Conservation (phyloP, 495 filamentous ascomycete genomes). For the Collariella sp. region DNA sequence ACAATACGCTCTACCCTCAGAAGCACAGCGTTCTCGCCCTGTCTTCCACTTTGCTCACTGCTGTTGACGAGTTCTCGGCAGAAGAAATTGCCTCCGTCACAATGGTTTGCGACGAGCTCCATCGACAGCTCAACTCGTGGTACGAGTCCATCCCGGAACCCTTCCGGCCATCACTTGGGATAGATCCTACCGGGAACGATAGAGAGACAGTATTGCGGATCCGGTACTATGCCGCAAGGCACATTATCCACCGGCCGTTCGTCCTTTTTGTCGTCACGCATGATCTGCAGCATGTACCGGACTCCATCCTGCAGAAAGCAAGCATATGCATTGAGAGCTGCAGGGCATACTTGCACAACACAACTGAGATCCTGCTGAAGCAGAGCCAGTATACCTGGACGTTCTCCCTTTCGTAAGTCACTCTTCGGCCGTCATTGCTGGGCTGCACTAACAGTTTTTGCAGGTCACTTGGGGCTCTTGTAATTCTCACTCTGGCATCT, state of each 20-base stretch:
- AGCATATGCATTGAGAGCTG: slow-evolving; percentile 1
- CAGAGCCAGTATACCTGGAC: slow-evolving; percentile 7
- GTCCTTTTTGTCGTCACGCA: background rate
- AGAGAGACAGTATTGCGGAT: background rate
- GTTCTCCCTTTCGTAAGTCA: background rate
- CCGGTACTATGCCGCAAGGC: slow-evolving; percentile 1
- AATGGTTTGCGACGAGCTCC: background rate
- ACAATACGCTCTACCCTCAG: background rate
- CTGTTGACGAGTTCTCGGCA: background rate
- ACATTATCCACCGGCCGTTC: slow-evolving; percentile 3
- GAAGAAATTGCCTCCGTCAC: background rate
- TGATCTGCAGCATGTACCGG: background rate
- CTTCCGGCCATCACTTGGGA: background rate
- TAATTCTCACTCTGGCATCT: background rate
- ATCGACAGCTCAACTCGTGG: slow-evolving; percentile 3
- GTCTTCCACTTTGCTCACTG: background rate
- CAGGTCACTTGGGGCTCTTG: background rate
- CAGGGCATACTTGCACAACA: background rate
- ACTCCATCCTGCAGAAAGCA: background rate
- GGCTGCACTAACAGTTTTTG: background rate
- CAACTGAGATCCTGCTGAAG: background rate
- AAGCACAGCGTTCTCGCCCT: background rate
- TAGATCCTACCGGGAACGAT: background rate
- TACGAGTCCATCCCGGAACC: slow-evolving; percentile 4
- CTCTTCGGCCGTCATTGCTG: background rate